These are phyloP conservation scores for Xeromyces bisporus DNA, from an alignment of 495 filamentous ascomycete genomes.

Conservation along the genomic window DNA sequence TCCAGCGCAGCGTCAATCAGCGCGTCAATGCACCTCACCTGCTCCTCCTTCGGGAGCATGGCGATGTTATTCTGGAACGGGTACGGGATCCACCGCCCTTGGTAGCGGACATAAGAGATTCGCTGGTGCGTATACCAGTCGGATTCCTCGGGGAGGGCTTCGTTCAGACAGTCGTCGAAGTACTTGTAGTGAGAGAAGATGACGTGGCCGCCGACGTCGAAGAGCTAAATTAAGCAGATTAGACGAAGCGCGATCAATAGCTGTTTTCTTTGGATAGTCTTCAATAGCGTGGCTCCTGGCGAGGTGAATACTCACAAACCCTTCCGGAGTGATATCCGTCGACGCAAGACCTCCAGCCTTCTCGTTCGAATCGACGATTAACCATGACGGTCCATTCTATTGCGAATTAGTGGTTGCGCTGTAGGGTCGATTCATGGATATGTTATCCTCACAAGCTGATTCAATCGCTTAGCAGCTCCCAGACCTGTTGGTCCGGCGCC, in stretches of 20 bases:
- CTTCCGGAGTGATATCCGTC: constrained; percentile 88
- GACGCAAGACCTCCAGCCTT: constrained; percentile 92
- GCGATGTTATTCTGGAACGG: constrained; percentile 99
- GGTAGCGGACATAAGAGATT: constrained; percentile 97
- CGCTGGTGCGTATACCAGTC: constrained; percentile 98
- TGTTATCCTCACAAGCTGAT: constrained; percentile 64
- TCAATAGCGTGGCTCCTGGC: constrained; percentile 3
- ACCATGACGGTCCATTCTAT: constrained; percentile 84
- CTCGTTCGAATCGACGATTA: constrained; percentile 87
- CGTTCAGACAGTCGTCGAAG: constrained; percentile 97
- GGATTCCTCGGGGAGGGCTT: constrained; percentile 79
- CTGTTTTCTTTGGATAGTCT: too few relatives aligned
- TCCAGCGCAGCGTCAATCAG: constrained; percentile 91
- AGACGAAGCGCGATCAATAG: too few relatives aligned
- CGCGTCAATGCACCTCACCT: constrained; percentile 86
- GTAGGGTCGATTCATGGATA: constrained; percentile 2
- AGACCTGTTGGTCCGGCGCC: constrained; percentile 93
- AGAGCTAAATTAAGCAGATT: constrained; percentile 63
- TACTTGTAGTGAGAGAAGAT: constrained; percentile 99
- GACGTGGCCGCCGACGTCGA: constrained; percentile 98
- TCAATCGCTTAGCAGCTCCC: constrained; percentile 90
- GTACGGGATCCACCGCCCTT: constrained; percentile 90
- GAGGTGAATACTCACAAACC: too few relatives aligned
- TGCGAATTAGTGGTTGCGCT: too few relatives aligned
- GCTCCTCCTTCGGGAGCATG: constrained; percentile 92